phyloP scores from a whole-genome alignment of 192 early-diverging fungal species.

The Coemansia sp. region DNA sequence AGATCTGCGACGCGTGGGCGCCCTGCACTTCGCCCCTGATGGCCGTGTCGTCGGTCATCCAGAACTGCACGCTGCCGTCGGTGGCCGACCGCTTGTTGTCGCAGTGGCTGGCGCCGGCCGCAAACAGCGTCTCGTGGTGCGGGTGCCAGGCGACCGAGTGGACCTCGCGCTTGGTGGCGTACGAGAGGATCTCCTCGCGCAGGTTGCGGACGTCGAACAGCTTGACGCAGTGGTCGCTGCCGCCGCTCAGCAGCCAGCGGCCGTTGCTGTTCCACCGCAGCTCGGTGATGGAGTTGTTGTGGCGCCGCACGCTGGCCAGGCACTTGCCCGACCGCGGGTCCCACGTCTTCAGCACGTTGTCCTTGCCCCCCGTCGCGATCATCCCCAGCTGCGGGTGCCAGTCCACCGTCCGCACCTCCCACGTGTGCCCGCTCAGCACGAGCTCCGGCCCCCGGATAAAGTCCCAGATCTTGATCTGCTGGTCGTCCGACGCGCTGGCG shows the following conservation, averaged over 20 bases:
- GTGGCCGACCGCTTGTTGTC: constrained; percentile 69
- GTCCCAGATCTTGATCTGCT: constrained; percentile 94
- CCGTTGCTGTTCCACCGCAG: constrained; percentile 97
- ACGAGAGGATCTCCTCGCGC: constrained; percentile 79
- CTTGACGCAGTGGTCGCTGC: constrained; percentile 86
- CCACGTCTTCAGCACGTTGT: constrained; percentile 96
- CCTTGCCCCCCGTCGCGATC: constrained; percentile 91
- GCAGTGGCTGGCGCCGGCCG: constrained; percentile 74
- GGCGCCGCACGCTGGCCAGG: constrained; percentile 85
- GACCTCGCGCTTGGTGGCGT: constrained; percentile 89
- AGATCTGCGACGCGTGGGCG: constrained; percentile 87
- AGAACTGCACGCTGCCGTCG: constrained; percentile 56
- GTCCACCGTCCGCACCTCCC: constrained; percentile 95
- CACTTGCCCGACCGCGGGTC: constrained; percentile 89
- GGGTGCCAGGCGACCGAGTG: constrained; percentile 95
- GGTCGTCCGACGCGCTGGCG: constrained; percentile 94
- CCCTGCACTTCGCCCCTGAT: constrained; percentile 59
- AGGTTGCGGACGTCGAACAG: constrained; percentile 94
- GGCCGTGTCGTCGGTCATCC: constrained; percentile 72
- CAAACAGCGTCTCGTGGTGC: constrained; percentile 83
- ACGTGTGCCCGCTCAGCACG: constrained; percentile 82
- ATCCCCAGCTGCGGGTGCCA: constrained; percentile 96
- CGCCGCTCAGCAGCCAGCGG: constrained; percentile 90
- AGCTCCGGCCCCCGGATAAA: constrained; percentile 87
- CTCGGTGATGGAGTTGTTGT: constrained; percentile 89